phyloP scores from a whole-genome alignment of 2,329 filamentous ascomycete genomes.

The Diaporthe sp. region DNA sequence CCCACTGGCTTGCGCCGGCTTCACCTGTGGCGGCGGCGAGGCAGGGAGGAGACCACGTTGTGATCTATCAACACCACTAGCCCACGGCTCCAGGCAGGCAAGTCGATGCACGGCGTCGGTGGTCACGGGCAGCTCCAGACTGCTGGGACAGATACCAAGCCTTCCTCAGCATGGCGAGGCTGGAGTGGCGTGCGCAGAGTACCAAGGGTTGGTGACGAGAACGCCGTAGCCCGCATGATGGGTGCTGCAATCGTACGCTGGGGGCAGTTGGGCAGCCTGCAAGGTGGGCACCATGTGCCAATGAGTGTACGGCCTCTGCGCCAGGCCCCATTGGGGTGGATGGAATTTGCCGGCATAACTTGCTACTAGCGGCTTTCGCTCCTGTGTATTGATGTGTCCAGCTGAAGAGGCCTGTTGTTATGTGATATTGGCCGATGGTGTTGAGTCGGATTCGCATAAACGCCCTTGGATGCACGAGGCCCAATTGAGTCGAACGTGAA shows the following conservation, averaged over 20 bases:
- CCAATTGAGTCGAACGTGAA: neutral
- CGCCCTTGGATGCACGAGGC: constrained; percentile 1
- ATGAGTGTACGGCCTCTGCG: neutral
- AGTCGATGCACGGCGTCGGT: constrained; percentile 28
- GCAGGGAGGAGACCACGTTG: constrained; percentile 20
- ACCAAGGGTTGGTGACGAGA: constrained; percentile 19
- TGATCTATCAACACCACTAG: constrained; percentile 18
- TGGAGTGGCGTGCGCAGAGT: constrained; percentile 21
- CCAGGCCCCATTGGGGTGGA: constrained; percentile 7
- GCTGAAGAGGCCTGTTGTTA: constrained; percentile 7
- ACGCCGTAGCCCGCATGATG: constrained; percentile 24
- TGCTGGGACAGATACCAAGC: constrained; percentile 34
- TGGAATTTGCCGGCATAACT: constrained; percentile 17
- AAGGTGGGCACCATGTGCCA: neutral
- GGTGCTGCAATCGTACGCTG: constrained; percentile 22
- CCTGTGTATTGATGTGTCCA: neutral
- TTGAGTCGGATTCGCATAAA: neutral
- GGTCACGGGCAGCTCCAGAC: constrained; percentile 35
- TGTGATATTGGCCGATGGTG: constrained; percentile 9
- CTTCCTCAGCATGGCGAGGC: neutral
- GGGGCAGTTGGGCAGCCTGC: neutral
- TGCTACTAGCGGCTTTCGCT: constrained; percentile 20
- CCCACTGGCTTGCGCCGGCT: constrained; percentile 8
- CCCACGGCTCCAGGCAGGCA: constrained; percentile 13
- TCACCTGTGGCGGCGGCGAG: constrained; percentile 12